These are phyloP conservation scores for Skeletonema grethae DNA, from an alignment of 108 stramenopile genomes.

Conservation along the genomic window DNA sequence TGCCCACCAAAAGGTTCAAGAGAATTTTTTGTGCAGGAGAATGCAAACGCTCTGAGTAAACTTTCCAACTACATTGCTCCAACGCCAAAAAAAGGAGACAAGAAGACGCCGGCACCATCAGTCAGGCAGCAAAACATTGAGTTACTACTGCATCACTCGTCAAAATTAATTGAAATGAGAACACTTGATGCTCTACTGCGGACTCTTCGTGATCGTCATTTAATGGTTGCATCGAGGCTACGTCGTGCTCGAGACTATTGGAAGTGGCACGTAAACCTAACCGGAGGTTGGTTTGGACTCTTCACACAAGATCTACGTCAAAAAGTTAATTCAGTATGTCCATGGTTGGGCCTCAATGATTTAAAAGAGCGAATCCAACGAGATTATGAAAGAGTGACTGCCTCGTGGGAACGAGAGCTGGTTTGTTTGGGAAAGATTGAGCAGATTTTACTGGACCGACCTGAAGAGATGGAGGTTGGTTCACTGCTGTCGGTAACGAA, in stretches of 20 bases:
- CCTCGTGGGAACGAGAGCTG: slow-evolving; percentile 65
- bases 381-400: slow-evolving; percentile 45
- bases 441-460: slow-evolving; percentile 49
- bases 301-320: background rate
- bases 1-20: slow-evolving; percentile 40
- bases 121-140: slow-evolving; percentile 29
- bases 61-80: slow-evolving; percentile 25
- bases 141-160: slow-evolving; percentile 22
- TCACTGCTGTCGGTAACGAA: slow-evolving; percentile 28
- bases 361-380: slow-evolving; percentile 26
- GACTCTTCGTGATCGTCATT: slow-evolving; percentile 66
- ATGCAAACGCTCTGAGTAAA: slow-evolving; percentile 23
- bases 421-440: slow-evolving; percentile 61
- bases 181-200: slow-evolving; percentile 68
- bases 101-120: slow-evolving; percentile 22
- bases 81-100: background rate
- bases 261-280: slow-evolving; percentile 55
- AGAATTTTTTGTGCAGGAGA: slow-evolving; percentile 40
- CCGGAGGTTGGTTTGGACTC: slow-evolving; percentile 26
- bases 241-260: slow-evolving; percentile 61
- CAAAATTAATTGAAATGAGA: slow-evolving; percentile 56
- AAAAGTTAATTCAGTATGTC: slow-evolving; percentile 5
- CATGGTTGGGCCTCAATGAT: background rate
- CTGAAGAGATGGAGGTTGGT: slow-evolving; percentile 52
- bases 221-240: slow-evolving; percentile 59